Evolutionary conservation across 108 stramenopile genomes (phyloP), one percentile per base, ranked within the genome.

Genomic region (Nitzschia inconspicua): DNA sequence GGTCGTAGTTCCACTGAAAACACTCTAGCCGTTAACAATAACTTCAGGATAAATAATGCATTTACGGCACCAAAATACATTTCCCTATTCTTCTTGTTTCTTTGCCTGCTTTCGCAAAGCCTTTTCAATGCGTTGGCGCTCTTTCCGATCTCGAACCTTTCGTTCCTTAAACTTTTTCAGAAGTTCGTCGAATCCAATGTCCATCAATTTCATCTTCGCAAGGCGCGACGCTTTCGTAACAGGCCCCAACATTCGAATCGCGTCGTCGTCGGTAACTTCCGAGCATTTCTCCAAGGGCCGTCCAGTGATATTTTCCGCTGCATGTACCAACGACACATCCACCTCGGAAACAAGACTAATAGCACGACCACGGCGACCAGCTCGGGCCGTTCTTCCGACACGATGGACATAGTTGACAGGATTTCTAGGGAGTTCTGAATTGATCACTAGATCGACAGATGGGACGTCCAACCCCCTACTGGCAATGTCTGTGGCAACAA

Each of bases 401-500:
- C 99, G 70, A 61, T 98, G 96, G 11, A 98, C 84, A 72, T 99
- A 98, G 65, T 96, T 95, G 27, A 95, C 91, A 1, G 93, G 85
- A 60, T 83, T 86, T 35, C 88, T 63, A 0, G 99, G 99, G 0
- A 99, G 75, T 63, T 99, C 99, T 25, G 88, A 81, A 65, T 99
- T 98, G 35, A 99, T 41, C 16, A 99, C 99, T 32, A 97, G 66
- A 61, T 97, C 98, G 0, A 99, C 97, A 43, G 83, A 71, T 1
- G 99, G 99, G 25, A 99, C 94, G 68, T 99, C 99, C 23, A 99
- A 65, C 6, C 99, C 99, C 6, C 99, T 74, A 20, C 78, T 75
- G 3, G 99, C 99, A 23, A 99, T 96, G 57, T 99, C 99, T 4
- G 99, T 99, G 9, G 99, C 99, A 5, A 99, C 89, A 52, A 99